phyloP scores from a whole-genome alignment of 495 filamentous ascomycete species.

The Viridothelium virens region DNA sequence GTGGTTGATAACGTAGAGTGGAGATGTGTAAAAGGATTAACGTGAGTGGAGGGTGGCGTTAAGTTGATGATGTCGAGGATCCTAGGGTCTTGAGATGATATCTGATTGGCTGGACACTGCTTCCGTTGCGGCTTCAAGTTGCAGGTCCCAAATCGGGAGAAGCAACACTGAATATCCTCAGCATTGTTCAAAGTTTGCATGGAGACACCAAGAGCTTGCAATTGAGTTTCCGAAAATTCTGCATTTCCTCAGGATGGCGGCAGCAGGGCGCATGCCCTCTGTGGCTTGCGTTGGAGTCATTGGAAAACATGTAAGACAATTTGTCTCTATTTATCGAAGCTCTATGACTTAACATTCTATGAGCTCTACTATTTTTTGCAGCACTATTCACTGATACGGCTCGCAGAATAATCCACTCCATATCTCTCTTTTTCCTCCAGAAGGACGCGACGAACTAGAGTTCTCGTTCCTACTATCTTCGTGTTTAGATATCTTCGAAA shows the following conservation, averaged over 20 bases:
- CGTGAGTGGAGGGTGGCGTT: conserved; percentile 12
- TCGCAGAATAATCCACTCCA: conserved; percentile 90
- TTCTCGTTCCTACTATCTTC: conserved; percentile 87
- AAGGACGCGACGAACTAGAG: conserved; percentile 48
- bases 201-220: neutral
- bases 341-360: neutral
- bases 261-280: conserved; percentile 40
- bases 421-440: conserved; percentile 76
- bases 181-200: neutral
- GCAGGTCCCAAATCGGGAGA: neutral
- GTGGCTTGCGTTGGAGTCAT: conserved; percentile 92
- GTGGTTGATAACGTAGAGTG: conserved; percentile 15
- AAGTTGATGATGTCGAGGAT: conserved; percentile 9
- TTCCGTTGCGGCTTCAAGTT: neutral
- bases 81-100: conserved; percentile 1
- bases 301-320: conserved; percentile 64
- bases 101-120: neutral
- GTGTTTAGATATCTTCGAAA: conserved; percentile 88
- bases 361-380: conserved; percentile 9
- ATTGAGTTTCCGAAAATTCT: neutral
- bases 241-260: neutral
- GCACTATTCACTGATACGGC: conserved; percentile 17
- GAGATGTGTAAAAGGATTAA: conserved; percentile 18
- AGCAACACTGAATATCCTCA: too few species aligned
- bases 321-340: conserved; percentile 14